Percentiles rank a stretch among this genome's conserved stretches.
Evolutionary conservation across 2,329 filamentous ascomycete species (phyloP).

Genomic region (Myriosclerotinia duriaeana): DNA sequence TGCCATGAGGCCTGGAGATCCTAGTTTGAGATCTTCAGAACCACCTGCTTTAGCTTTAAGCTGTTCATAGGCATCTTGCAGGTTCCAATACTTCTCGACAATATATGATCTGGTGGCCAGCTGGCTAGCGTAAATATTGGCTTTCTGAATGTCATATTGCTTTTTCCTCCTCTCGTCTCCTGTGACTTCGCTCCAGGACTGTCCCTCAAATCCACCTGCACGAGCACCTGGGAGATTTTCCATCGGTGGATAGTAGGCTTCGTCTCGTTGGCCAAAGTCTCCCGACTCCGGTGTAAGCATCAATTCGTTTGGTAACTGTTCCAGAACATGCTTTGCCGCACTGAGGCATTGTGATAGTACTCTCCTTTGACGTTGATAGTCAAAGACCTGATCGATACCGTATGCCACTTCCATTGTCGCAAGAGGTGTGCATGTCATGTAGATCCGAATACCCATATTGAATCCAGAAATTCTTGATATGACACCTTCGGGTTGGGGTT

Average conservation of each 20-base stretch:
- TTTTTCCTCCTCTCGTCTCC: conserved; percentile 50
- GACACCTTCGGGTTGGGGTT: conserved; percentile 65
- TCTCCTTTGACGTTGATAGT: conserved; percentile 74
- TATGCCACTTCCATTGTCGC: conserved; percentile 81
- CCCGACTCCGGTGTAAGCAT: conserved; percentile 51
- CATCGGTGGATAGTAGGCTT: conserved; percentile 54
- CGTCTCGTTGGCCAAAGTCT: conserved; percentile 44
- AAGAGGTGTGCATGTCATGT: conserved; percentile 75
- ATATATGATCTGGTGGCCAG: conserved; percentile 80
- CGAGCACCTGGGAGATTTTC: conserved; percentile 43
- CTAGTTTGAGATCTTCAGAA: conserved; percentile 13
- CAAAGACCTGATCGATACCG: conserved; percentile 71
- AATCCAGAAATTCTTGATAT: conserved; percentile 76
- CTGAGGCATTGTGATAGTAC: conserved; percentile 70
- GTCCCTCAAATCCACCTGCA: conserved; percentile 38
- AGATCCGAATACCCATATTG: conserved; percentile 75
- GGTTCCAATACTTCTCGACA: conserved; percentile 80
- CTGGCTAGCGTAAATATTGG: conserved; percentile 82
- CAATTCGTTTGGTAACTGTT: conserved; percentile 67
- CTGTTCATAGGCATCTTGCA: conserved; percentile 64
- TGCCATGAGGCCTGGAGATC: conserved; percentile 35
- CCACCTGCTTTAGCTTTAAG: conserved; percentile 40
- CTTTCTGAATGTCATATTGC: conserved; percentile 88
- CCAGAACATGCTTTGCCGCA: conserved; percentile 67
- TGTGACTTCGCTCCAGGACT: conserved; percentile 23